Evolutionary conservation across 2,329 filamentous ascomycete genomes (phyloP).

Genomic region (Xylaria arbuscula): DNA sequence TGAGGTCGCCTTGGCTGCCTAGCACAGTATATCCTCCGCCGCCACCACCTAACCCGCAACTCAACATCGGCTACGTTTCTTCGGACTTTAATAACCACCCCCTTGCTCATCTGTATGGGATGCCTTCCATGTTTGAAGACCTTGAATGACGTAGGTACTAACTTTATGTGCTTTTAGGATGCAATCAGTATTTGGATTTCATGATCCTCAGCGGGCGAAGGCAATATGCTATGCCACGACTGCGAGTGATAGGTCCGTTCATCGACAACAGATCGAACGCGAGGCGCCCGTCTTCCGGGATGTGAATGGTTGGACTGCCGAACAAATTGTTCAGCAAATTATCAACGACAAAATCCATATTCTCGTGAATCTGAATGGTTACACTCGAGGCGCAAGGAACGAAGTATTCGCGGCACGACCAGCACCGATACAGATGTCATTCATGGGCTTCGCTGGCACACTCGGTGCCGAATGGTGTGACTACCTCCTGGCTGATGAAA

Average conservation of each 20-base stretch:
- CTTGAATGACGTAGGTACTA: conserved; percentile 7
- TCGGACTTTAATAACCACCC: conserved; percentile 99
- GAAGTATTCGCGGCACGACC: conserved; percentile 96
- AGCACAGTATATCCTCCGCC: conserved; percentile 85
- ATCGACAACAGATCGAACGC: conserved; percentile 91
- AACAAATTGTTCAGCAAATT: conserved; percentile 87
- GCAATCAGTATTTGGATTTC: conserved; percentile 97
- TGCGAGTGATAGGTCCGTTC: conserved; percentile 85
- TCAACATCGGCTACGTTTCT: conserved; percentile 96
- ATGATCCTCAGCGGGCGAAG: conserved; percentile 77
- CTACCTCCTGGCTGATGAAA: conserved; percentile 91
- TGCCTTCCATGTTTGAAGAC: background rate
- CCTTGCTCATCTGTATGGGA: conserved; percentile 80
- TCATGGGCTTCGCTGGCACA: conserved; percentile 98
- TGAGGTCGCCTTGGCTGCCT: conserved; percentile 89
- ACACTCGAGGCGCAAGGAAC: conserved; percentile 95
- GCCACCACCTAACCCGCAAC: conserved; percentile 78
- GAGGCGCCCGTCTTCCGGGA: conserved; percentile 94
- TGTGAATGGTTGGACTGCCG: conserved; percentile 85
- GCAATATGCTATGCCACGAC: conserved; percentile 98
- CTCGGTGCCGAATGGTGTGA: conserved; percentile 98
- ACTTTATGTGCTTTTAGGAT: conserved; percentile 63
- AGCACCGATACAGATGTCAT: conserved; percentile 98
- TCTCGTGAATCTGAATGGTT: conserved; percentile 96
- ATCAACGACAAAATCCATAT: conserved; percentile 91